Evolutionary conservation across 2,329 filamentous ascomycete genomes (phyloP).

Genomic region (Trichophyton equinum): DNA sequence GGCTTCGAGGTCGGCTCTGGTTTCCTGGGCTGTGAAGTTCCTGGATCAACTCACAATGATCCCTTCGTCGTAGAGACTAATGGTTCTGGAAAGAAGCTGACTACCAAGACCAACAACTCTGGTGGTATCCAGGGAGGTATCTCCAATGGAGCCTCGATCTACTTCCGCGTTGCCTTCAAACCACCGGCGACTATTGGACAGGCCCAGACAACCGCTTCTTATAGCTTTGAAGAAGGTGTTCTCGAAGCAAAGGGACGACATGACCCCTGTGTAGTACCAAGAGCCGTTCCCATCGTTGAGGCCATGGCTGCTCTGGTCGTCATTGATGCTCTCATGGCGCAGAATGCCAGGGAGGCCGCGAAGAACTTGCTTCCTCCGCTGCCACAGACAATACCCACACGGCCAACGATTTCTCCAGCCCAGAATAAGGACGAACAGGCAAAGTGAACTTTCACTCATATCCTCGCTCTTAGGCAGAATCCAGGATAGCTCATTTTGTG

Average conservation of each 20-base stretch:
- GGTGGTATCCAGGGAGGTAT: constrained; percentile 94
- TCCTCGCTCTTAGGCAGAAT: neutral
- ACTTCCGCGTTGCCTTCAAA: constrained; percentile 93
- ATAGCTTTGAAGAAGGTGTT: constrained; percentile 61
- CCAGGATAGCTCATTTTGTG: too few relatives aligned
- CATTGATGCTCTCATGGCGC: constrained; percentile 75
- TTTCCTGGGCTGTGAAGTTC: constrained; percentile 74
- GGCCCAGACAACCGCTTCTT: constrained; percentile 71
- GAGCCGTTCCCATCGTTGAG: constrained; percentile 62
- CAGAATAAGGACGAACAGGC: neutral
- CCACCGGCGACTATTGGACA: constrained; percentile 85
- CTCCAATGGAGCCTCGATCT: constrained; percentile 83
- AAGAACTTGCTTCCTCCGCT: constrained; percentile 35
- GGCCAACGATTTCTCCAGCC: constrained; percentile 16
- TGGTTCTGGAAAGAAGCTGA: constrained; percentile 44
- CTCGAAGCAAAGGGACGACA: constrained; percentile 88
- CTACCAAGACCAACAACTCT: constrained; percentile 87
- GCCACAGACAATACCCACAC: constrained; percentile 25
- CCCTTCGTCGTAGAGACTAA: constrained; percentile 47
- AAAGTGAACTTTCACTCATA: neutral
- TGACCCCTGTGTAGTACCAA: constrained; percentile 82
- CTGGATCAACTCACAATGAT: constrained; percentile 87
- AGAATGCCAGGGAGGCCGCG: constrained; percentile 51
- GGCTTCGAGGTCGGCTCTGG: constrained; percentile 92
- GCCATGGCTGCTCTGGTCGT: constrained; percentile 80